Percentiles rank a stretch among this genome's conserved stretches.
Evolutionary conservation across 257 asterid species (phyloP).

Genomic region (Cinchona pubescens): DNA sequence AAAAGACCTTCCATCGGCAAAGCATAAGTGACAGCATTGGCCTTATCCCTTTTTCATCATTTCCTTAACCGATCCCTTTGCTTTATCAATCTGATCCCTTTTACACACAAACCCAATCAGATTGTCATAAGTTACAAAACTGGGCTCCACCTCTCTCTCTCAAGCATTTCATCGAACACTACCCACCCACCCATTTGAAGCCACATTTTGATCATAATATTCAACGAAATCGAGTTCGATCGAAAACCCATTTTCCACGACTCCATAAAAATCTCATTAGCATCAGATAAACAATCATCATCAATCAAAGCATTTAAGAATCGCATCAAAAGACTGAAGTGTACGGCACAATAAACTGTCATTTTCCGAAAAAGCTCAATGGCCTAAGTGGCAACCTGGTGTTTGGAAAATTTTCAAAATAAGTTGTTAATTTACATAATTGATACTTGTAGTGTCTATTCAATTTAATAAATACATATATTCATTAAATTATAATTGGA

Average conservation of each 20-base stretch:
- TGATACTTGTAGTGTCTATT: too few species aligned
- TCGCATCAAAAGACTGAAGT: constrained; percentile 62
- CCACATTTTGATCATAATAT: constrained; percentile 79
- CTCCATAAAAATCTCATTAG: constrained; percentile 45
- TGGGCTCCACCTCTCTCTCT: constrained; percentile 65
- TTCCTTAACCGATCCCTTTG: constrained; percentile 54
- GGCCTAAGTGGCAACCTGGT: constrained; percentile 47
- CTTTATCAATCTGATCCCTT: constrained; percentile 55
- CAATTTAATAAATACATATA: too few species aligned
- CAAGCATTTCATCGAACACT: constrained; percentile 87
- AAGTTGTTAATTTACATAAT: too few species aligned
- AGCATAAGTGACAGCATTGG: constrained; percentile 69
- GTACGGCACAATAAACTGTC: constrained; percentile 61
- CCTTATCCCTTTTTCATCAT: constrained; percentile 59
- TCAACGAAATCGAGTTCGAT: constrained; percentile 62
- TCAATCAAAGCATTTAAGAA: constrained; percentile 66
- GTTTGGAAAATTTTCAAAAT: too few species aligned
- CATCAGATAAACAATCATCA: constrained; percentile 35
- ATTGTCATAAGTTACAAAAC: constrained; percentile 68
- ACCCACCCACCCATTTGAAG: constrained; percentile 49
- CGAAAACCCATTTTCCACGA: constrained; percentile 56
- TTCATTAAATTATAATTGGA: too few species aligned
- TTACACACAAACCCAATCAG: constrained; percentile 71
- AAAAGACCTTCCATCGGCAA: constrained; percentile 79
- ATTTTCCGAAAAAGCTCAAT: constrained; percentile 48